Evolutionary conservation across 1,284 basidiomycete genomes (phyloP), one percentile per base, ranked within the genome.

Genomic region (Ustilago sp.): DNA sequence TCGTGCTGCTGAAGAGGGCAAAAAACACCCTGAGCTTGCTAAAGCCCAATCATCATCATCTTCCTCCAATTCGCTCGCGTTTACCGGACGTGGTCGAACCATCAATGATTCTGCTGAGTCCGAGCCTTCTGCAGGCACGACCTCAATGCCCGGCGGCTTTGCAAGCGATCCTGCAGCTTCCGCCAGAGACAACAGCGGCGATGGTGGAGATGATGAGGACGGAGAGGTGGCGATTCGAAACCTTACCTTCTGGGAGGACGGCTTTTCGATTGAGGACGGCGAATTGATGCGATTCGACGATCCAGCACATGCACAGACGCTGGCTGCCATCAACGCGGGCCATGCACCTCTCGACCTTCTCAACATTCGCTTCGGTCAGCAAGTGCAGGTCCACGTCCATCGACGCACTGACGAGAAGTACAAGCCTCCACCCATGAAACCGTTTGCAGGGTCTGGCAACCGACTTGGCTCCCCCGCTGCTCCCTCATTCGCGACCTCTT

Each of bases 231-330:
- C 90, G 0, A 90, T 92, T 53, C 91, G 96, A 12, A 89, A 91
- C 63, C 88, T 98, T 41, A 96, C 93, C 0, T 94, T 99, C 87
- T 99, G 97, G 96, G 89, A 91, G 39, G 91, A 98, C 77, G 96
- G 96, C 0, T 98, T 98, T 87, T 92, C 92, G 52, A 91, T 99
- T 63, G 94, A 96, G 81, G 94, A 95, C 78, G 94, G 95, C 2
- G 91, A 92, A 43, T 88, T 98, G 64, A 90, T 93, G 89, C 88
- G 90, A 45, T 98, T 97, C 85, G 93, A 94, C 64, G 91, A 95
- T 76, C 93, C 94, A 0, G 89, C 88, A 6, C 92, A 95, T 81
- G 89, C 91, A 50, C 89, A 90, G 67, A 88, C 94, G 17, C 88
- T 99, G 4, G 88, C 89, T 1, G 91, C 93, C 65, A 93, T 98